Percentiles rank a stretch among this genome's conserved stretches.
These are phyloP conservation scores for Aspergillus heteromorphus DNA, from an alignment of 495 filamentous ascomycete species.

Conservation along the genomic window DNA sequence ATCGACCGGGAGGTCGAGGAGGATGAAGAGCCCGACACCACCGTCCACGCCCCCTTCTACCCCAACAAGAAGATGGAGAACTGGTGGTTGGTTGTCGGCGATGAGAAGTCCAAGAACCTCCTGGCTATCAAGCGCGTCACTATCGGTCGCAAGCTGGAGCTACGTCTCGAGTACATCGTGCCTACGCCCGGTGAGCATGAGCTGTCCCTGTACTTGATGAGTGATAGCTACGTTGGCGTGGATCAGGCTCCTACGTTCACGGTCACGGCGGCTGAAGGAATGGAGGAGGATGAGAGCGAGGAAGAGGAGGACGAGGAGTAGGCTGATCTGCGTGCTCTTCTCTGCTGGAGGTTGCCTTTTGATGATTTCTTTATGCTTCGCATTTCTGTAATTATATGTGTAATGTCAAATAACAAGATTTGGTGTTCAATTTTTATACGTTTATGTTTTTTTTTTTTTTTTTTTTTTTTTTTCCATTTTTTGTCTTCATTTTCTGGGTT, in stretches of 20 bases:
- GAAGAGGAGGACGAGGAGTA: conserved; percentile 60
- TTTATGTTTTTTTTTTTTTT: no score
- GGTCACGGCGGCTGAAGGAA: conserved; percentile 80
- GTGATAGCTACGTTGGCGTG: conserved; percentile 95
- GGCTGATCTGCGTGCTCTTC: background rate
- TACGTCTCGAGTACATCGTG: conserved; percentile 82
- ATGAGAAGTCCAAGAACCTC: conserved; percentile 76
- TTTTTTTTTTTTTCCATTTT: no score
- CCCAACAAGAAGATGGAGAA: conserved; percentile 92
- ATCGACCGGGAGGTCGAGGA: conserved; percentile 81
- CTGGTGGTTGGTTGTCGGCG: conserved; percentile 92
- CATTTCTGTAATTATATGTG: conserved; percentile 20
- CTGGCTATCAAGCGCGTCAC: conserved; percentile 94
- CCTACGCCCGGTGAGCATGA: conserved; percentile 80
- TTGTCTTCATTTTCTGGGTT: no score
- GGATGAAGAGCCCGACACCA: conserved; percentile 69
- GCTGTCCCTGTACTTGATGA: conserved; percentile 90
- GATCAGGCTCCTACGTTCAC: conserved; percentile 91
- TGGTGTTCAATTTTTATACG: no score
- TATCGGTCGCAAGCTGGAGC: conserved; percentile 68
- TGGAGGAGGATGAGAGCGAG: conserved; percentile 89
- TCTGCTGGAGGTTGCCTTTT: conserved; percentile 13
- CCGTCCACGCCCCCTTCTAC: conserved; percentile 95
- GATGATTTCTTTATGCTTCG: conserved; percentile 14
- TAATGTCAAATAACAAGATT: conserved; percentile 6